Base-by-base conservation (phyloP, 169 alveolate genomes). In the Miamiensis avidus region DNA sequence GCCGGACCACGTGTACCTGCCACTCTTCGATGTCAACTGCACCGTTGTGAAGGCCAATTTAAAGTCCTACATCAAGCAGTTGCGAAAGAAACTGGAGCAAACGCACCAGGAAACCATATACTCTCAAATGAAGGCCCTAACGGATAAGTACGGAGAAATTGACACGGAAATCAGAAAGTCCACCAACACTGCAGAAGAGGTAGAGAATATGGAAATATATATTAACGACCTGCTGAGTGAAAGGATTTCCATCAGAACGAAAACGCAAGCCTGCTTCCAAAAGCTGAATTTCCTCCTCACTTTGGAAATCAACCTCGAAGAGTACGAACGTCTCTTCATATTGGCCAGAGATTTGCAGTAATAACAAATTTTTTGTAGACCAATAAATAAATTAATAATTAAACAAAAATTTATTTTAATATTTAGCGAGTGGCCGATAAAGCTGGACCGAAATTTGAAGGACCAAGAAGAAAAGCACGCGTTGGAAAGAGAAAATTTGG, bases 161-260 rank as follows among this genome's bases (percentile, higher is more conserved):
- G 76, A 89, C 65, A 93, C 90, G 34, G 82, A 81, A 65, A 74
- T 94, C 15, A 91, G 91, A 86, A 89, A 89, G 49, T 82, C 88
- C 32, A 82, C 93, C n/a, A 89, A 89, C n/a, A 91, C 96, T 33
- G 95, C 96, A 27, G 95, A 94, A 85, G 96, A 93, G 83, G 94
- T 93, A 0, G 95, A 90, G 0, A 91, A 89, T 65, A 93, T 94
- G 91, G 97, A 94, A 65, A 89, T 91, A 78, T 91, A 88, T 81
- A 90, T 92, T 34, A 78, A 89, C 26, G 91, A 91, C 77, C 85
- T 94, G 31, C 82, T 89, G n/a, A 34, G 89, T 0, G 95, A 93
- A 73, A 90, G 91, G 86, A 82, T 89, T n/a, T 76, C 75, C 25
- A 72, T 89, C 0, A 65, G 84, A 25, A 91, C 89, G 30, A 91